Conservation (phyloP, 176 grass and related monocot species). For the Avena atlantica region DNA sequence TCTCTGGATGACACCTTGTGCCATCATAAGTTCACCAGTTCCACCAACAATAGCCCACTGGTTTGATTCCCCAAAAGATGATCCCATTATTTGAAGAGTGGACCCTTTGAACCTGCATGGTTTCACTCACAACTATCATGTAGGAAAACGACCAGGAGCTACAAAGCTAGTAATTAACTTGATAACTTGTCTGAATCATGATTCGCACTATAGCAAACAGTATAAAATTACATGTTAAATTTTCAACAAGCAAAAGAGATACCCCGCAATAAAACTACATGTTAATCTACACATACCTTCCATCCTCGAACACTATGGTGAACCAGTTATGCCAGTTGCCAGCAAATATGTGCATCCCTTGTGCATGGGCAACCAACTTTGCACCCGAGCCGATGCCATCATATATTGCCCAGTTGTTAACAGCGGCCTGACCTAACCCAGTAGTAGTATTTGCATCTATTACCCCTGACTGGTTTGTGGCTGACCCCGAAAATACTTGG, state of each 20-base stretch:
- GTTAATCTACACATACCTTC: neutral
- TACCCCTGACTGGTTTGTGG: neutral
- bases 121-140: neutral
- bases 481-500: neutral
- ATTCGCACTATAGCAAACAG: too few species aligned
- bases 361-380: neutral
- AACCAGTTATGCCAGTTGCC: neutral
- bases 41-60: too few species aligned
- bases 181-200: too few species aligned
- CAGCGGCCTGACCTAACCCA: neutral
- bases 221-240: neutral
- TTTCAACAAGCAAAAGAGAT: neutral
- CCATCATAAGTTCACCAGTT: too few species aligned
- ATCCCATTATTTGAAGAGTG: neutral
- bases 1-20: too few species aligned
- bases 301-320: neutral
- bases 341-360: neutral
- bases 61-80: neutral
- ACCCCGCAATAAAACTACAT: too few species aligned
- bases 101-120: neutral
- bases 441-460: neutral
- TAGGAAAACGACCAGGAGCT: too few species aligned
- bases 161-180: too few species aligned
- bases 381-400: neutral
- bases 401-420: neutral